These are phyloP conservation scores for Globisporangium paroecandrum DNA, from an alignment of 352 stramenopile genomes.

Conservation along the genomic window DNA sequence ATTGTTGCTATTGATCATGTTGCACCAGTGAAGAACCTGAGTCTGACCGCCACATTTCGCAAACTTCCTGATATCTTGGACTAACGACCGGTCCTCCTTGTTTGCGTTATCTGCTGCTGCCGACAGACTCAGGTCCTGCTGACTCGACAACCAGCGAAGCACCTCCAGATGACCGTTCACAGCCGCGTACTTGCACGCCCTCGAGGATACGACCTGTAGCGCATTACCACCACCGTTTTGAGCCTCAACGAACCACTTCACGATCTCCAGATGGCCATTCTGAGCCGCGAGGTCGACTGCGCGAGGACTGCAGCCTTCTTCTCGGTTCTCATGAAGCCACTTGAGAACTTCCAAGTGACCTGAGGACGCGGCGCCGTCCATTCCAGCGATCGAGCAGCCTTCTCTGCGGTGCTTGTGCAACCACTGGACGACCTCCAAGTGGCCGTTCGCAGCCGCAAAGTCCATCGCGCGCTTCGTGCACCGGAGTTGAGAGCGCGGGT, in stretches of 20 bases:
- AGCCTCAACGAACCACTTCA: slow-evolving; percentile 4
- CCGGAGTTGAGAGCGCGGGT: neutral
- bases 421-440: slow-evolving; percentile 6
- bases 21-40: neutral
- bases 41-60: neutral
- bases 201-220: neutral
- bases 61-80: neutral
- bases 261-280: neutral
- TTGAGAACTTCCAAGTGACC: neutral
- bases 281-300: neutral
- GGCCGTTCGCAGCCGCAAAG: neutral
- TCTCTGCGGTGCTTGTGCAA: neutral
- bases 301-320: neutral
- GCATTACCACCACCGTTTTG: neutral
- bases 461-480: slow-evolving; percentile 6
- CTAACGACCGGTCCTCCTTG: neutral
- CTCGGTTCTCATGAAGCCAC: neutral
- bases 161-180: neutral
- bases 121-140: neutral
- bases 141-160: neutral
- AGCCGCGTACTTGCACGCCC: neutral
- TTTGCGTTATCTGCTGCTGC: neutral
- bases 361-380: neutral
- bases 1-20: neutral
- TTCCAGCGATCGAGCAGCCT: neutral